Base-by-base conservation (phyloP, 169 alveolate species). In the Cystoisospora suis region DNA sequence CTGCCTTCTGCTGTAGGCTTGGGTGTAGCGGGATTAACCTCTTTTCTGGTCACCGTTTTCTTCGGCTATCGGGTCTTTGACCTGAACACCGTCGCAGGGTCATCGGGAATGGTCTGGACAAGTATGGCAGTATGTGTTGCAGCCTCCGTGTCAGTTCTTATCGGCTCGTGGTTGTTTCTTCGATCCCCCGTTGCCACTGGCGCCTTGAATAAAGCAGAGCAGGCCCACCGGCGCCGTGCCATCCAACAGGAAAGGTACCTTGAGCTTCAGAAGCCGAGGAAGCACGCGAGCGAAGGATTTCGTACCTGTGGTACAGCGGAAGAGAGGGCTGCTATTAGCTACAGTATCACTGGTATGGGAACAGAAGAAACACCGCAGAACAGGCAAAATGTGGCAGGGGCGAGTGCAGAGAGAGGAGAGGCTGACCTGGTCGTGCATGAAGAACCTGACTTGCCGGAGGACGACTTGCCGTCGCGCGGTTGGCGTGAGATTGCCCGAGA, bases 181-280 rank as follows among this genome's bases (percentile, higher is more conserved):
- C 65, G 75, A 65, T 69, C 86, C 91, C 91, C 47, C 70, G 70
- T 83, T 72, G 75, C 1, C 38, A 69, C 32, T 5, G 81, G 27
- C 80, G 49, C 46, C 81, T 85, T 44, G 40, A 32, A n/a, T 81
- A 81, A 0, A 59, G 61, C 90, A 44, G 90, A n/a, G 90, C 47
- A 20, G 0, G 90, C 90, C 6, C 38, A 85, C 69, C 90, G 91
- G 27, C 15, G 61, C 45, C 91, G 85, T 42, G 58, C 58, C 2
- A n/a, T 53, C 80, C 15, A 38, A 38, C 56, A 34, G 53, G 15
- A 46, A 56, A 15, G 36, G 83, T 46, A 38, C 83, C 17, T 29
- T 23, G 83, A 72, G 36, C 58, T 4, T 23, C 58, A 46, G 83
- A 4, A 46, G 83, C n/a, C n/a, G n/a, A n/a, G n/a, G n/a, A n/a